phyloP scores from a whole-genome alignment of 2,329 filamentous ascomycete species.

The Gyromitra esculenta region DNA sequence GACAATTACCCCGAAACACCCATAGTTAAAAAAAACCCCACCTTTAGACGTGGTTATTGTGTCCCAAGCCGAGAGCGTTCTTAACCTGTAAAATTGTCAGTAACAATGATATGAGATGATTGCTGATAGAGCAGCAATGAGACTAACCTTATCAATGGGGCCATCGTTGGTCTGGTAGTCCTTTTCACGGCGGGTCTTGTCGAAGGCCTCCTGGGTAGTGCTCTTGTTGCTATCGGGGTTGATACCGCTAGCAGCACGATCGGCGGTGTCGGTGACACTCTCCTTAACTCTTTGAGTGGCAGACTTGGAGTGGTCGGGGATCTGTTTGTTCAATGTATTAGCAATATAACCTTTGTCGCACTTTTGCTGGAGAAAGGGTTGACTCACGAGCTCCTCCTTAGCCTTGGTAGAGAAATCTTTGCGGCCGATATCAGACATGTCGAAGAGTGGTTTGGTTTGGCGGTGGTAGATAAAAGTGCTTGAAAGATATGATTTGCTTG shows the following conservation, averaged over 20 bases:
- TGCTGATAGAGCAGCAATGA: not conserved
- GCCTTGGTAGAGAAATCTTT: constrained; percentile 68
- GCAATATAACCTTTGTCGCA: constrained; percentile 11
- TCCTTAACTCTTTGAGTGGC: constrained; percentile 70
- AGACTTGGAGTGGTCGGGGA: constrained; percentile 70
- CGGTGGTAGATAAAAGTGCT: constrained; percentile 55
- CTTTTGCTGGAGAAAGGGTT: constrained; percentile 6
- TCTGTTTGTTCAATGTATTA: constrained; percentile 59
- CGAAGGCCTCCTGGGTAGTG: constrained; percentile 64
- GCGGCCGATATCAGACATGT: constrained; percentile 71
- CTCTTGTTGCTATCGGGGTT: constrained; percentile 69
- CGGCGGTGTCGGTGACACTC: constrained; percentile 66
- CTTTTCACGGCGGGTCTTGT: constrained; percentile 64
- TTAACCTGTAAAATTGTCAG: constrained; percentile 60
- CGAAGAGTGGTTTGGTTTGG: constrained; percentile 59
- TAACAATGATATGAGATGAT: not conserved
- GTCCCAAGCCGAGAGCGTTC: constrained; percentile 60
- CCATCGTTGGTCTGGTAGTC: constrained; percentile 62
- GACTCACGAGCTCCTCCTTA: constrained; percentile 50
- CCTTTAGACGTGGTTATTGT: constrained; percentile 56
- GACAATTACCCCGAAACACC: not conserved
- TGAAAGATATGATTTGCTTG: constrained; percentile 25
- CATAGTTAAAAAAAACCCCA: not conserved
- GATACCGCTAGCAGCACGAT: constrained; percentile 64
- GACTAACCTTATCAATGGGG: constrained; percentile 60